Base-by-base conservation (phyloP, 331 rosid genomes). In the Arachis monticola region DNA sequence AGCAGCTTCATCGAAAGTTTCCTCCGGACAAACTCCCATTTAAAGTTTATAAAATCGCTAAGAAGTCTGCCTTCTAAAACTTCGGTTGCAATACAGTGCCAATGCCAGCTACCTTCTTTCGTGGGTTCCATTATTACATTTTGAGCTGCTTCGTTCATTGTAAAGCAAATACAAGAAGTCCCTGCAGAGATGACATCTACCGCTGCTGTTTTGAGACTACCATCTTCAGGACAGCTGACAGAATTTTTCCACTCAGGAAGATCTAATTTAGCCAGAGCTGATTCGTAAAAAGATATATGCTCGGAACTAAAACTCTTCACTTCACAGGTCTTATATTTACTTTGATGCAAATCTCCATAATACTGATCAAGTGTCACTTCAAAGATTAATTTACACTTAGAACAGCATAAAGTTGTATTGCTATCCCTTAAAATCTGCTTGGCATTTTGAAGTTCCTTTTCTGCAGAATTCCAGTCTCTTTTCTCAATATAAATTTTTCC, bases 261-360 rank as follows among this genome's bases (percentile, higher is more conserved):
- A 79, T 82, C 76, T 60, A 93, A 73, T 75, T 85, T 91, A 30
- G 87, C 84, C n/a, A 91, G 80, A 73, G 94, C 94, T 79, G 83
- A 83, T 64, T 78, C 83, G 74, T 91, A 91, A 84, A 84, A 78
- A 38, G 58, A 74, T 81, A 63, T 83, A 79, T 77, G 85, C 12
- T 50, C 51, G 41, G 90, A 83, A 73, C 48, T 58, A 65, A 61
- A 35, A 3, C 40, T 35, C 40, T 35, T 78, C 60, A 61, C 80
- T 61, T 48, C 64, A 38, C 80, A 60, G 62, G 68, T 71, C 14
- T 72, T 79, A 80, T 61, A 72, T 70, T 73, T 88, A 83, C 80
- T 81, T 75, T 72, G 96, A 32, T 79, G 84, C 75, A 93, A 75
- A 86, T 93, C 98, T 71, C 88, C 98, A 80, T 81, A 82, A 76